Base-by-base conservation (phyloP, 495 filamentous ascomycete species). In the Penicillium argentinense region DNA sequence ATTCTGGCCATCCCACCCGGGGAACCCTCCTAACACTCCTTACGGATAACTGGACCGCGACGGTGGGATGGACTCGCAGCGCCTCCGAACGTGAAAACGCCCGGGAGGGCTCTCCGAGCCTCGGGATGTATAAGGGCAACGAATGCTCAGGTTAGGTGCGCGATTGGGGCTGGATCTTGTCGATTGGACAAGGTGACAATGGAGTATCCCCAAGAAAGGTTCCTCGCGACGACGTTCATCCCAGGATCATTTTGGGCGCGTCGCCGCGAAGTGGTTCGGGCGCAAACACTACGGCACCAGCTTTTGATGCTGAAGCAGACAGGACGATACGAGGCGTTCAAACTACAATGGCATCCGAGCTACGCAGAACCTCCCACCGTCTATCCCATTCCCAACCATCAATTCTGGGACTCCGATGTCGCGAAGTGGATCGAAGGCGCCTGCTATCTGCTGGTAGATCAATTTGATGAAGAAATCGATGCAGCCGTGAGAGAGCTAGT, bases 371-470 rank as follows among this genome's bases (percentile, higher is more conserved):
- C 67, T 42, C 64, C 66, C 7, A 66, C 63, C 1, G 54, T 68
- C 8, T 80, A 73, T 69, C 79, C 79, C 0, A 61, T 78, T 22
- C 76, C 77, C 1, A 71, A 73, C 24, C 77, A 78, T 33, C 62
- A 76, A 29, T 82, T 81, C 45, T 83, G 77, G 78, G 80, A 83
- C 48, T 79, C 75, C 22, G 80, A 83, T 57, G 64, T 83, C 9
- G 77, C 73, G 4, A 82, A 83, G 55, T 81, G 77, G 75, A 76
- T 82, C 30, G 80, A 83, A 59, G 77, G 75, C 5, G 79, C 80
- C 2, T 81, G 75, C 47, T 82, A 82, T 34, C 69, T 82, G 42
- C 60, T 80, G 8, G 48, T 49, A n/a, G 65, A 74, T 42, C 46
- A 73, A 7, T 60, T 74, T 14, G 63, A 74, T 46, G 55, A 50